Percentiles rank a stretch among this genome's conserved stretches.
Evolutionary conservation across 2,329 filamentous ascomycete genomes (phyloP).

Genomic region (Phaeosphaeria sp.): DNA sequence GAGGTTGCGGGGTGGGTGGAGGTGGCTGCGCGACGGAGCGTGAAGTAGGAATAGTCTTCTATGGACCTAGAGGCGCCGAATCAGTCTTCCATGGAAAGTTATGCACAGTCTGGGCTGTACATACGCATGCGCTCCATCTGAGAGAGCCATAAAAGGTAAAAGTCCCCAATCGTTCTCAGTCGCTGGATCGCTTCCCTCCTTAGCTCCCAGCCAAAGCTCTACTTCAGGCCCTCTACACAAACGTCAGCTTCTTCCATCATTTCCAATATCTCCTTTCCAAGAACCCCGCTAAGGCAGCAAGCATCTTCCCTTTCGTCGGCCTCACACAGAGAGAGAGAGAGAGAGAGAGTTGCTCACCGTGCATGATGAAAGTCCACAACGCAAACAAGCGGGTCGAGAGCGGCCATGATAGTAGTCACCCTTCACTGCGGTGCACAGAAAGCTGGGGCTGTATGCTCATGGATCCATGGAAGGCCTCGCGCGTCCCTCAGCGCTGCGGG

Average conservation of each 20-base stretch:
- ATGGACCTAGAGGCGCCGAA: slow-evolving; percentile 65
- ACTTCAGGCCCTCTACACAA: slow-evolving; percentile 80
- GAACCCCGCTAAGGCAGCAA: neutral
- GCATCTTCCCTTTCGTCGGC: slow-evolving; percentile 4
- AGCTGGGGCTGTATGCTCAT: neutral
- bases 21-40: slow-evolving; percentile 68
- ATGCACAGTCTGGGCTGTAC: slow-evolving; percentile 40
- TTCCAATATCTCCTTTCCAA: neutral
- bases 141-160: slow-evolving; percentile 94
- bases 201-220: slow-evolving; percentile 84
- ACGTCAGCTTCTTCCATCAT: slow-evolving; percentile 3
- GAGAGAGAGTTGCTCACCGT: slow-evolving; percentile 49
- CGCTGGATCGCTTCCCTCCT: slow-evolving; percentile 78
- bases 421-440: neutral
- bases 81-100: neutral
- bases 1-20: slow-evolving; percentile 69
- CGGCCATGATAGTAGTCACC: slow-evolving; percentile 42
- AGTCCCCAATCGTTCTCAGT: slow-evolving; percentile 82
- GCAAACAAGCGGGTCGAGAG: slow-evolving; percentile 52
- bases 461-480: slow-evolving; percentile 17
- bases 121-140: slow-evolving; percentile 92
- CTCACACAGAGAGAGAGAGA: neutral
- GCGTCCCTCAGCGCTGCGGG: slow-evolving; percentile 23
- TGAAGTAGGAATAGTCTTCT: slow-evolving; percentile 99
- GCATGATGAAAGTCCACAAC: slow-evolving; percentile 63